Evolutionary conservation across 2,329 filamentous ascomycete genomes (phyloP), one percentile per base, ranked within the genome.

Genomic region (Neofusicoccum umdonicola): DNA sequence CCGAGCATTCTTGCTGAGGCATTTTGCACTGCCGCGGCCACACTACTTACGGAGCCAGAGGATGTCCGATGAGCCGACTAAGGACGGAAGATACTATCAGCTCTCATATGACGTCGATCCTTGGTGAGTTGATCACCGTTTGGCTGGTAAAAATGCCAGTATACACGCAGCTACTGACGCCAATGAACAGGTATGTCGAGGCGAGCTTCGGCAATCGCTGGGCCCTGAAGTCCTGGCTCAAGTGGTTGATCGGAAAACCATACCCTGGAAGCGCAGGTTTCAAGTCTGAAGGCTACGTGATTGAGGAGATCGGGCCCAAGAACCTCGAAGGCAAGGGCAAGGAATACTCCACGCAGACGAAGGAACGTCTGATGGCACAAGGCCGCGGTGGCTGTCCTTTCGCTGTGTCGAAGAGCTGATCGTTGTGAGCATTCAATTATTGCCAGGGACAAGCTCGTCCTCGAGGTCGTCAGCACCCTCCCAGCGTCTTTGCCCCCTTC

Each of bases 261-360:
- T 68, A 84, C 15, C 83, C 84, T 0, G 82, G 81, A 17, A 79
- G 83, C 51, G 74, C 79, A 39, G 81, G 77, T 66, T 84, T 80
- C 68, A 74, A 75, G 65, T 81, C 83, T 0, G 70, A 80, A 58
- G 85, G 85, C 0, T 88, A 87, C 69, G 68, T 80, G 2, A 82
- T 86, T 50, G 78, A 82, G 19, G 86, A 91, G 56, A 74, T 91
- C 17, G 90, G 90, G 0, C 90, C 90, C 0, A 78, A 74, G 62
- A 80, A 77, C 54, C 82, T 85, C 61, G 79, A 83, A 67, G 82
- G 81, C 1, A 78, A 80, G 61, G 83, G 83, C 1, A 63, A 65
- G 22, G 67, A 69, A 8, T 70, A 76, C 52, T 73, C 74, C 60
- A 66, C 71, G 42, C 66, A 65, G 15, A 69, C 65, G 12, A 69